Conservation (phyloP, 139 green algal genomes). For the Pseudopediastrum boryanum region DNA sequence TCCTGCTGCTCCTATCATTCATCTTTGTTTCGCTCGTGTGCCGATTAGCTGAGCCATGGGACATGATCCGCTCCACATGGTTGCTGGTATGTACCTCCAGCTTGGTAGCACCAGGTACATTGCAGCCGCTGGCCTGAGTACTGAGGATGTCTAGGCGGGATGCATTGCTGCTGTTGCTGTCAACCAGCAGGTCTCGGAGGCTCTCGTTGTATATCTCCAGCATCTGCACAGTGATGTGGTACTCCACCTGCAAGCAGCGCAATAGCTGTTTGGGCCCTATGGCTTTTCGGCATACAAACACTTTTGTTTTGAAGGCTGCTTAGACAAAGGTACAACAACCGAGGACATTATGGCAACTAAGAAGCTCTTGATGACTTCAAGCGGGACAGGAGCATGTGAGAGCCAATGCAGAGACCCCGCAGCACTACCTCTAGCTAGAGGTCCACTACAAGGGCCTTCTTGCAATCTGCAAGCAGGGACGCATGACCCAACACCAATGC, state of each 20-base stretch:
- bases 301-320: no score
- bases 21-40: conserved; percentile 85
- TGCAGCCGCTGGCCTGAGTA: conserved; percentile 77
- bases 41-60: conserved; percentile 60
- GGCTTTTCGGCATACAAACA: no score
- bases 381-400: no score
- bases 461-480: no score
- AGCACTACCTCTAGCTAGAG: no score
- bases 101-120: conserved; percentile 83
- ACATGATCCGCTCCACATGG: conserved; percentile 85
- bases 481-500: not conserved
- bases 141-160: conserved; percentile 70
- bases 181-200: conserved; percentile 73
- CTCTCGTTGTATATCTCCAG: conserved; percentile 98
- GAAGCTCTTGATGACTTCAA: no score
- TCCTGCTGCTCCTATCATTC: conserved; percentile 81
- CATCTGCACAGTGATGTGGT: conserved; percentile 85
- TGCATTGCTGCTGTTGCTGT: conserved; percentile 19
- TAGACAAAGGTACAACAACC: no score
- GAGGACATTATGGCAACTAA: no score
- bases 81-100: conserved; percentile 25
- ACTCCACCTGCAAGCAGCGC: conserved; percentile 60
- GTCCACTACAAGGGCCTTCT: no score
- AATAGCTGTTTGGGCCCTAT: no score
- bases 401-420: no score